Percentiles rank a stretch among this genome's conserved stretches.
phyloP scores from a whole-genome alignment of 2,329 filamentous ascomycete species.

The Beauveria varroae region DNA sequence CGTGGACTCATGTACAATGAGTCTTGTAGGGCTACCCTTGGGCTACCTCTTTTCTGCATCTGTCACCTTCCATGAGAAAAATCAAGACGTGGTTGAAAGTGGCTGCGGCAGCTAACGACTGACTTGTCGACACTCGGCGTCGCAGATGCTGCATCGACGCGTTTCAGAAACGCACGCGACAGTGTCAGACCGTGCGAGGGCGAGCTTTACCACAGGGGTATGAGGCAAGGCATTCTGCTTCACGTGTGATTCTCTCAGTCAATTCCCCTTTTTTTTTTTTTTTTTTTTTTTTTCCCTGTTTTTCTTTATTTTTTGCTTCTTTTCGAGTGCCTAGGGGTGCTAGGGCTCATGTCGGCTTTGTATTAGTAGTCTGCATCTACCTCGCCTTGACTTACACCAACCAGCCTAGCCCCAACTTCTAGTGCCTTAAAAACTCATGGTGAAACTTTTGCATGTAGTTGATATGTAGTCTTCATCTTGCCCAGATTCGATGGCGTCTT shows the following conservation, averaged over 20 bases:
- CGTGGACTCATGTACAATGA: too few relatives aligned
- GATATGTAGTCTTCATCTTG: too few relatives aligned
- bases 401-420: too few relatives aligned
- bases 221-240: background rate
- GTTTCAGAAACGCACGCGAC: slow-evolving; percentile 1
- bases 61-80: background rate
- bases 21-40: too few relatives aligned
- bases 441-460: too few relatives aligned
- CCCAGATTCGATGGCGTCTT: too few relatives aligned
- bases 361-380: too few relatives aligned
- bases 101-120: background rate
- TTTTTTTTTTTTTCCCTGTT: background rate
- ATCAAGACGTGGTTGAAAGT: background rate
- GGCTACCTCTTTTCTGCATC: background rate
- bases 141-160: slow-evolving; percentile 2
- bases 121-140: slow-evolving; percentile 1
- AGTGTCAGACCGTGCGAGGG: background rate
- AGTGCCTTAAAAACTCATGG: too few relatives aligned
- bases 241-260: background rate
- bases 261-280: background rate
- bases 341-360: too few relatives aligned
- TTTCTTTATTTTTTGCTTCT: too few relatives aligned
- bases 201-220: background rate
- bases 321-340: too few relatives aligned
- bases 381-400: too few relatives aligned